Evolutionary conservation across 2,329 filamentous ascomycete species (phyloP).

Genomic region (Tricladium varicosporioides): DNA sequence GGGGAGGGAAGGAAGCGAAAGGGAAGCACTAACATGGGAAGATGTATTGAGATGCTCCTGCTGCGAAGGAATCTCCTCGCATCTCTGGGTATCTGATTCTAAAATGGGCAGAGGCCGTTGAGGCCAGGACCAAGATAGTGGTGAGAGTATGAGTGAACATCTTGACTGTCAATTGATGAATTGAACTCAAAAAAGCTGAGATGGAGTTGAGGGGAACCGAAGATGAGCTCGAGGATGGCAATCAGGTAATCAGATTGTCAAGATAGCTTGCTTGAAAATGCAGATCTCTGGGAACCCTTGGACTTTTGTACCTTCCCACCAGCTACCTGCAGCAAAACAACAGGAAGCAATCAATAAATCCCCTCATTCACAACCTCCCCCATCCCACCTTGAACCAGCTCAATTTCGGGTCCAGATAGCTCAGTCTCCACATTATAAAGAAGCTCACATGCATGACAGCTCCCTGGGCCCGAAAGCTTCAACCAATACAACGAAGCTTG

Average conservation of each 20-base stretch:
- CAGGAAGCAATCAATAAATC: neutral
- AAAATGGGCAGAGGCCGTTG: constrained; percentile 54
- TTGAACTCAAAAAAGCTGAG: neutral
- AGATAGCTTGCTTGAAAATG: neutral
- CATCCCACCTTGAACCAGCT: neutral
- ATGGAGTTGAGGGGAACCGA: neutral
- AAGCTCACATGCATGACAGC: neutral
- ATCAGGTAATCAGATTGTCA: no score
- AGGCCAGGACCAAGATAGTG: constrained; percentile 38
- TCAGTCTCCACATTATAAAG: neutral
- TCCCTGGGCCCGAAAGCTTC: neutral
- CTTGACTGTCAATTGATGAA: neutral
- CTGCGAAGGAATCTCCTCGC: constrained; percentile 47
- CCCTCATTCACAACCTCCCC: neutral
- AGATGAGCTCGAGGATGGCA: no score
- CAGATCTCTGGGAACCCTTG: neutral
- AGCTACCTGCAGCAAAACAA: neutral
- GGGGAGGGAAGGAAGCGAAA: neutral
- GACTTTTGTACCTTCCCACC: neutral
- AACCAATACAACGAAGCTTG: neutral
- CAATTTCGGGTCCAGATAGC: neutral
- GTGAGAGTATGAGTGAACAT: constrained; percentile 10
- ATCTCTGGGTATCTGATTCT: constrained; percentile 48
- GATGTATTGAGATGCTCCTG: constrained; percentile 30
- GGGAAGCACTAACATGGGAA: constrained; percentile 32